Conservation (phyloP, 495 filamentous ascomycete genomes). For the Penicillium canariense region DNA sequence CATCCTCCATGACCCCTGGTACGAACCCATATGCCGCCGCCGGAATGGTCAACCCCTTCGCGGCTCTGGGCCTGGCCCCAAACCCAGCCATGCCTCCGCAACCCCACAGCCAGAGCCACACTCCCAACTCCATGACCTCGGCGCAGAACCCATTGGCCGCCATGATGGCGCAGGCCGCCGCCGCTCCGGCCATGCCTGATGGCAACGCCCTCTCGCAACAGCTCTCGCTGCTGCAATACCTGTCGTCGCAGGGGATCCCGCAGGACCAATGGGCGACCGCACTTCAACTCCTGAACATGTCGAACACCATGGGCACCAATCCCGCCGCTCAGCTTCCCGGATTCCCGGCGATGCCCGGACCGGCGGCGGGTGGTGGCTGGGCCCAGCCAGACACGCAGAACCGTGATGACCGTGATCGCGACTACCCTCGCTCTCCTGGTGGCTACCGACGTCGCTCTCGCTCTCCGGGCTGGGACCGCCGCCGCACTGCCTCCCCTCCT, state of each 20-base stretch:
- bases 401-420: constrained; percentile 63
- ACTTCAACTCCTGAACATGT: constrained; percentile 47
- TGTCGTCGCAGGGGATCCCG: constrained; percentile 57
- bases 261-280: constrained; percentile 60
- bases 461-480: constrained; percentile 70
- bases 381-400: constrained; percentile 41
- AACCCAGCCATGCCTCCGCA: constrained; percentile 43
- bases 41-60: constrained; percentile 48
- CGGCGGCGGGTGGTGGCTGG: constrained; percentile 32
- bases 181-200: constrained; percentile 33
- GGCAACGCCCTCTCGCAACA: constrained; percentile 56
- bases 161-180: constrained; percentile 43
- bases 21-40: constrained; percentile 60
- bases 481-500: constrained; percentile 55
- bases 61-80: constrained; percentile 40
- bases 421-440: constrained; percentile 55
- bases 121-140: constrained; percentile 40
- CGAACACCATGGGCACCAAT: constrained; percentile 33
- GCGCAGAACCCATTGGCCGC: constrained; percentile 48
- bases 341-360: constrained; percentile 25
- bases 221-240: constrained; percentile 57
- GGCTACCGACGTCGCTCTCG: constrained; percentile 72
- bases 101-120: constrained; percentile 46
- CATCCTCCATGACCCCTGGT: constrained; percentile 40
- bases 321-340: constrained; percentile 28